Evolutionary conservation across 305 asterid species (phyloP).

Genomic region (Fraxinus paxiana): DNA sequence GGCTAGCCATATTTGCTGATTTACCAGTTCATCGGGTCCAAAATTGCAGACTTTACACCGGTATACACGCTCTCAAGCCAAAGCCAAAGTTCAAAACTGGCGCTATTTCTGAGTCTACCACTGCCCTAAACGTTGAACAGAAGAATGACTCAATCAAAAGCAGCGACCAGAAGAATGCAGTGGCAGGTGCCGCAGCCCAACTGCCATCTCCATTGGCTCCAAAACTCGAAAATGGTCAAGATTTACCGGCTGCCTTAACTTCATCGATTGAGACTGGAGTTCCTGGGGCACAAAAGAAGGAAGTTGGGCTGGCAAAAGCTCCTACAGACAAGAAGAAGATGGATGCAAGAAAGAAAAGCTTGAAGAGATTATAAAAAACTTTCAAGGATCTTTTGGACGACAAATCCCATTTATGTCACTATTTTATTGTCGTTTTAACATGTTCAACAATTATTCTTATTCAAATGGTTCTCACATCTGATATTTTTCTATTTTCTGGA

Average conservation of each 20-base stretch:
- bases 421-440: not conserved
- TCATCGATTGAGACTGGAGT: constrained; percentile 47
- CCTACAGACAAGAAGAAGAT: constrained; percentile 78
- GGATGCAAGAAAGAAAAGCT: constrained; percentile 87
- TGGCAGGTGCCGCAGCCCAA: constrained; percentile 30
- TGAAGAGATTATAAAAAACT: constrained; percentile 67
- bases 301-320: constrained; percentile 44
- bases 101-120: constrained; percentile 59
- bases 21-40: not conserved
- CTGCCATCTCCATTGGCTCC: constrained; percentile 59
- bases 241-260: constrained; percentile 30
- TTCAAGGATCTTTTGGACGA: not conserved
- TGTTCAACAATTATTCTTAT: not conserved
- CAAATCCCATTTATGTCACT: not conserved
- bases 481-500: not conserved
- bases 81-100: constrained; percentile 69
- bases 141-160: constrained; percentile 44
- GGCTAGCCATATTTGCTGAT: too few relatives aligned
- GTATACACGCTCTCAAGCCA: constrained; percentile 76
- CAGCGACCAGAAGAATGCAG: constrained; percentile 51
- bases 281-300: constrained; percentile 55
- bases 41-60: constrained; percentile 63
- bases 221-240: constrained; percentile 55
- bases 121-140: constrained; percentile 64
- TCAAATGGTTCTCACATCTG: not conserved